These are phyloP conservation scores for Filosporella fistucella DNA, from an alignment of 495 filamentous ascomycete genomes.

Conservation along the genomic window DNA sequence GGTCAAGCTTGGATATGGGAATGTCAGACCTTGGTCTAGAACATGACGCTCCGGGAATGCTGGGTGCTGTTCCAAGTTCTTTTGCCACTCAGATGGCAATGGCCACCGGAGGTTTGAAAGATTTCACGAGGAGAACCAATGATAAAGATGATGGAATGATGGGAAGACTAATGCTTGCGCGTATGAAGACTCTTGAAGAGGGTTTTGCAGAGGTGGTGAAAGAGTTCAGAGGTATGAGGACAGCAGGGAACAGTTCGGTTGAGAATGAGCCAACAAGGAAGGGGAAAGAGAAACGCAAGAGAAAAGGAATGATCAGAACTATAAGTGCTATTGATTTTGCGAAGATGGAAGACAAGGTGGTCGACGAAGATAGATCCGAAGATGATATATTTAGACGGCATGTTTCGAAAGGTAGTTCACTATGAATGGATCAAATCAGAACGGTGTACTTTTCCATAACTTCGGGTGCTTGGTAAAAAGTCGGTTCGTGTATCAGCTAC, in stretches of 20 bases:
- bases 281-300: constrained; percentile 22
- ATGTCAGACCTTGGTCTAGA: constrained; percentile 64
- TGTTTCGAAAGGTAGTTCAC: constrained; percentile 8
- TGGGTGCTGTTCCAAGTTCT: constrained; percentile 64
- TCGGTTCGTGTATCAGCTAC: too few species aligned
- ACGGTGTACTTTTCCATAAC: too few species aligned
- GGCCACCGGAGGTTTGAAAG: constrained; percentile 49
- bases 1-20: constrained; percentile 53
- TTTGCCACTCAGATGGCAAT: constrained; percentile 77
- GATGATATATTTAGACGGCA: constrained; percentile 1
- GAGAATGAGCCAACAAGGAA: constrained; percentile 17
- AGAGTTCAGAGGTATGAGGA: constrained; percentile 70
- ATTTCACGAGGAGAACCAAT: constrained; percentile 12
- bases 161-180: constrained; percentile 77
- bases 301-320: constrained; percentile 4
- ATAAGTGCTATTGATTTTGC: constrained; percentile 3
- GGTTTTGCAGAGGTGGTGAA: constrained; percentile 77
- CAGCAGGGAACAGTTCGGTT: constrained; percentile 18
- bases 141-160: constrained; percentile 61
- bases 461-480: too few species aligned
- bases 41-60: constrained; percentile 44
- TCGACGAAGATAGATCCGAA: constrained; percentile 1
- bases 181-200: constrained; percentile 89
- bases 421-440: constrained; percentile 1
- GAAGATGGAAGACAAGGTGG: neutral